Conservation (phyloP, 2,329 filamentous ascomycete genomes). For the Arthrobotrys conoides region DNA sequence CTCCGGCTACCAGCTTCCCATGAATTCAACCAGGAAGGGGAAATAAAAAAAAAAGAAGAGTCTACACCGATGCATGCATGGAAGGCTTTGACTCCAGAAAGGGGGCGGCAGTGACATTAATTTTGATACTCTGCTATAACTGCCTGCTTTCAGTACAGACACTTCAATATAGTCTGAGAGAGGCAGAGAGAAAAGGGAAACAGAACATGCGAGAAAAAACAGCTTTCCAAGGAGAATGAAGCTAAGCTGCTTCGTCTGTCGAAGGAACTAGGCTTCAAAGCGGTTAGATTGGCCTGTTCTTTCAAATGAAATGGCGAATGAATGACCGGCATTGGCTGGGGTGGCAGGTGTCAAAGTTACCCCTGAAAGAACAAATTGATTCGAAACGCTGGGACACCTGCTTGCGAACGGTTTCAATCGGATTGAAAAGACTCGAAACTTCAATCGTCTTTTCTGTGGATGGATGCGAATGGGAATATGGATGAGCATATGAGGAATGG, state of each 20-base stretch:
- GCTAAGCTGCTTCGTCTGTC: neutral
- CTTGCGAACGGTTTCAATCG: slow-evolving; percentile 8
- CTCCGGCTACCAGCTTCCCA: neutral
- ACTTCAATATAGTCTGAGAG: neutral
- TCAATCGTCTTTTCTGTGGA: neutral
- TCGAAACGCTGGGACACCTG: neutral
- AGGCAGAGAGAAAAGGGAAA: slow-evolving; percentile 20
- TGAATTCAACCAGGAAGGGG: neutral
- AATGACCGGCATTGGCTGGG: neutral
- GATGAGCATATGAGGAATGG: no score
- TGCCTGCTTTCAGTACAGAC: no score
- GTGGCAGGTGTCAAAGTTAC: slow-evolving; percentile 20
- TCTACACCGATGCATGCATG: slow-evolving; percentile 28
- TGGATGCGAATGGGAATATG: neutral
- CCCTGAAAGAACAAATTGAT: slow-evolving; percentile 19
- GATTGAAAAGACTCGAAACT: neutral
- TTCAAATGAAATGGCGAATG: slow-evolving; percentile 18
- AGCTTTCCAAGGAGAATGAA: slow-evolving; percentile 9
- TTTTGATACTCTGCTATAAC: slow-evolving; percentile 2
- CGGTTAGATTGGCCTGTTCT: neutral
- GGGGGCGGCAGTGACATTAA: slow-evolving; percentile 24
- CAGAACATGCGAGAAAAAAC: slow-evolving; percentile 27
- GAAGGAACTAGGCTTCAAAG: slow-evolving; percentile 1
- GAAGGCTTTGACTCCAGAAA: neutral
- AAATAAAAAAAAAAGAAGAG: neutral